Conservation (phyloP, 805 yeast genomes). For the Jamesozyma rosinii region DNA sequence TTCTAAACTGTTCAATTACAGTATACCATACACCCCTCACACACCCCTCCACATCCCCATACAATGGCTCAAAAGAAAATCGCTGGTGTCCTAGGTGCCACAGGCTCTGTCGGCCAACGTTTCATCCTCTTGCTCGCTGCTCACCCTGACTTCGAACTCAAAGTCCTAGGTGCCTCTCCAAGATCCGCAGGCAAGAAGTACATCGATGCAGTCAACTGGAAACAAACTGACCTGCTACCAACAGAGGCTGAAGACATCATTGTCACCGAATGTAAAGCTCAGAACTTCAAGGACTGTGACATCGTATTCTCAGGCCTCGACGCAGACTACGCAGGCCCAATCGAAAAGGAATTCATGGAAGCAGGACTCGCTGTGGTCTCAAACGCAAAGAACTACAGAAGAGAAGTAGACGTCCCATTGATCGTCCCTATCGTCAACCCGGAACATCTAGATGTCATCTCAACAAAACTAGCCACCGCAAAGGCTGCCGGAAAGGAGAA, state of each 20-base stretch:
- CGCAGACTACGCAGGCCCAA: slow-evolving; percentile 84
- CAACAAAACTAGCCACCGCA: slow-evolving; percentile 46
- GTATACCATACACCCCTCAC: too few species aligned
- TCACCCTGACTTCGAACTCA: slow-evolving; percentile 84
- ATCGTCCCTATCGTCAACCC: slow-evolving; percentile 93
- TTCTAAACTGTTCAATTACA: too few species aligned
- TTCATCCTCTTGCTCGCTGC: slow-evolving; percentile 74
- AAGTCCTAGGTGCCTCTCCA: slow-evolving; percentile 82
- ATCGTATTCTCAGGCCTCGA: slow-evolving; percentile 92
- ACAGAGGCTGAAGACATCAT: slow-evolving; percentile 48
- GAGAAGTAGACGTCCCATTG: slow-evolving; percentile 78
- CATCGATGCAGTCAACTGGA: slow-evolving; percentile 84
- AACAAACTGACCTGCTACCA: slow-evolving; percentile 81
- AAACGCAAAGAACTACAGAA: slow-evolving; percentile 93
- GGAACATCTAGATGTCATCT: slow-evolving; percentile 73
- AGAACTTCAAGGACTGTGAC: slow-evolving; percentile 78
- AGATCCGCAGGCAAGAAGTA: slow-evolving; percentile 90
- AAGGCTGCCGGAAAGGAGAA: slow-evolving; percentile 44
- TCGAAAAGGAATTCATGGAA: slow-evolving; percentile 76
- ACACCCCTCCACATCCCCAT: neutral
- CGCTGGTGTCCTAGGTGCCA: slow-evolving; percentile 92
- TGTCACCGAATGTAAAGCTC: slow-evolving; percentile 72
- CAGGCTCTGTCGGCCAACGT: slow-evolving; percentile 96
- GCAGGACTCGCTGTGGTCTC: slow-evolving; percentile 80
- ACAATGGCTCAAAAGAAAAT: slow-evolving; percentile 25